Evolutionary conservation across 306 rosid species (phyloP).

Genomic region (Rosa chinensis): DNA sequence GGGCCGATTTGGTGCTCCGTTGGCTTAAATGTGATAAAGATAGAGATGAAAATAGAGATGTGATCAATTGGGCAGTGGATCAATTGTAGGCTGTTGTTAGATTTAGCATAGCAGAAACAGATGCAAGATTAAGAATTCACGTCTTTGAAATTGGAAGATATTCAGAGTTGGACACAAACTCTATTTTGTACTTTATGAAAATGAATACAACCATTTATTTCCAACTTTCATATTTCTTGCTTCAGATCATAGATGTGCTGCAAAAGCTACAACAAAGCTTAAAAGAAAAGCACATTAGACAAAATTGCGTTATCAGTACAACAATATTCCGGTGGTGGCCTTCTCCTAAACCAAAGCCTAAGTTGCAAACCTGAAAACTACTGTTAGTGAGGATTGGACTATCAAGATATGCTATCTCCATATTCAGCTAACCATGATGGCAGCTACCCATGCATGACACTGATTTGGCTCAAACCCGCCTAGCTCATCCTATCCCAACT

Average conservation of each 20-base stretch:
- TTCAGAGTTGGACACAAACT: neutral
- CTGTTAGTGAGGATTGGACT: neutral
- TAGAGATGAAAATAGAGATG: neutral
- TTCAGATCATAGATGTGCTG: neutral
- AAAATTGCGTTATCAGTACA: constrained; percentile 3
- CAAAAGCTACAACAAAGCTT: neutral
- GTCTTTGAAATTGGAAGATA: neutral
- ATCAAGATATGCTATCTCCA: neutral
- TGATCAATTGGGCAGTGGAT: constrained; percentile 2
- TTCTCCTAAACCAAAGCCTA: neutral
- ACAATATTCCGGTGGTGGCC: neutral
- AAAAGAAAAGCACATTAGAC: neutral
- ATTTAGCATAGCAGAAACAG: neutral
- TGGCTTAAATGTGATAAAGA: neutral
- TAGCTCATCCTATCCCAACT: neutral
- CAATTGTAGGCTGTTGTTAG: neutral
- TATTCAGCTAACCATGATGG: neutral
- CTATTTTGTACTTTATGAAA: neutral
- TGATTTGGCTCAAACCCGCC: neutral
- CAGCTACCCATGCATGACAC: neutral
- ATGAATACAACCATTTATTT: neutral
- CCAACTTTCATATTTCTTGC: neutral
- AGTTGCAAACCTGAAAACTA: neutral
- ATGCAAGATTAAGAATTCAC: neutral
- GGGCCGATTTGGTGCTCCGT: constrained; percentile 1